Percentiles rank a stretch among this genome's conserved stretches.
Evolutionary conservation across 805 yeast genomes (phyloP).

Genomic region (Kuraishia molischiana): DNA sequence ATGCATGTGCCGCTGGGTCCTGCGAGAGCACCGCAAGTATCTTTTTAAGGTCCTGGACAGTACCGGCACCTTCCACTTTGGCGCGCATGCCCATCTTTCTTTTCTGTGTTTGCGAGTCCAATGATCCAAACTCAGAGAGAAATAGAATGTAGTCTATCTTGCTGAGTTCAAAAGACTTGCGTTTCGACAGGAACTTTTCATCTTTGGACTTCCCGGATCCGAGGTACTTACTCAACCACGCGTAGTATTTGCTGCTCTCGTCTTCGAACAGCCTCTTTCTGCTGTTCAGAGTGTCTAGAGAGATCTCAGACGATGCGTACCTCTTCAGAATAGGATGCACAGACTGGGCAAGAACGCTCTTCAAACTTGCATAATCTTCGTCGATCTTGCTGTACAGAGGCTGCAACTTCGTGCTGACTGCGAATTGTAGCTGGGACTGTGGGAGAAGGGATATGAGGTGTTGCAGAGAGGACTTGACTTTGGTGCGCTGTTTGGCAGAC

Average conservation of each 20-base stretch:
- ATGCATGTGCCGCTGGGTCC: neutral
- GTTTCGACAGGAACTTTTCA: slow-evolving; percentile 20
- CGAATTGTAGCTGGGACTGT: neutral
- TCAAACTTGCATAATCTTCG: neutral
- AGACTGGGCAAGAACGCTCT: neutral
- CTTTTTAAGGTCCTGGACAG: neutral
- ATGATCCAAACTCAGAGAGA: slow-evolving; percentile 13
- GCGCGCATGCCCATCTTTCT: neutral
- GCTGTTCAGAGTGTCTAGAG: slow-evolving; percentile 4
- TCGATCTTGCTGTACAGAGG: neutral
- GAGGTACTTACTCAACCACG: slow-evolving; percentile 23
- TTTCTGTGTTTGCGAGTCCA: neutral
- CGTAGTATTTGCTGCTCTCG: slow-evolving; percentile 24
- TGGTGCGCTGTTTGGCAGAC: neutral
- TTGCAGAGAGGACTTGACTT: neutral
- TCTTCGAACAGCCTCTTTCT: slow-evolving; percentile 22
- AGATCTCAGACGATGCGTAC: neutral
- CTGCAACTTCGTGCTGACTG: neutral
- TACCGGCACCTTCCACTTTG: neutral
- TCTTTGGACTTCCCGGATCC: slow-evolving; percentile 22
- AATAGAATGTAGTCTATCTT: slow-evolving; percentile 20
- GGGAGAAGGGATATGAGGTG: neutral
- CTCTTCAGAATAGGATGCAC: neutral
- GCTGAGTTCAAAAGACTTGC: slow-evolving; percentile 19
- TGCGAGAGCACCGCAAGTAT: neutral